Conservation (phyloP, 1,284 basidiomycete species). For the Psilocybe mexicana region DNA sequence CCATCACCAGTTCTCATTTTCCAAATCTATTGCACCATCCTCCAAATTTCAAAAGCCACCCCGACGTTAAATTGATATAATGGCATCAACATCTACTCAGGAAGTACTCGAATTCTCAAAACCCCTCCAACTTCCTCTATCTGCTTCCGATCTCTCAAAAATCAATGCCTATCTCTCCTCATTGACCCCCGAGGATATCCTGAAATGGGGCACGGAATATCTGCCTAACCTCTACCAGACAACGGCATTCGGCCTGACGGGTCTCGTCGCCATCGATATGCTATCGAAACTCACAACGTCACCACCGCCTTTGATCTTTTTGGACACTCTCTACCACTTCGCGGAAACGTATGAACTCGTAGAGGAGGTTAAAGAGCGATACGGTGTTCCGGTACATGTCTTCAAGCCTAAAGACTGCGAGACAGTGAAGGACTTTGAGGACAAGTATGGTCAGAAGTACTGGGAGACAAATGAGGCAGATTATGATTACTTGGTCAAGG, state of each 20-base stretch:
- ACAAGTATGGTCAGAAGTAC: slow-evolving; percentile 76
- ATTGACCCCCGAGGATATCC: slow-evolving; percentile 79
- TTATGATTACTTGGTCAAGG: slow-evolving; percentile 93
- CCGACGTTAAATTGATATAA: not conserved
- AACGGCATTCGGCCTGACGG: slow-evolving; percentile 92
- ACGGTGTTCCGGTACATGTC: slow-evolving; percentile 73
- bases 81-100: slow-evolving; percentile 10
- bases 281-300: slow-evolving; percentile 72
- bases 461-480: slow-evolving; percentile 90
- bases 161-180: slow-evolving; percentile 76
- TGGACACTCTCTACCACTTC: slow-evolving; percentile 98
- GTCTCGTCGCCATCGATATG: slow-evolving; percentile 91
- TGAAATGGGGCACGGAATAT: slow-evolving; percentile 80
- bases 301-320: slow-evolving; percentile 81
- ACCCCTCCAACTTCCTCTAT: slow-evolving; percentile 65
- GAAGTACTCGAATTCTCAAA: slow-evolving; percentile 34
- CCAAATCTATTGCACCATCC: slow-evolving; percentile 2
- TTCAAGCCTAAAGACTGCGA: slow-evolving; percentile 80
- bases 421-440: slow-evolving; percentile 78
- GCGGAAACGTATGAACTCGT: slow-evolving; percentile 89
- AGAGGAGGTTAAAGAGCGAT: slow-evolving; percentile 75
- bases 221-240: slow-evolving; percentile 86
- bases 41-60: not conserved
- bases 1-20: not conserved
- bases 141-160: slow-evolving; percentile 57